These are phyloP conservation scores for Lactuca saligna DNA, from an alignment of 129 eudicot genomes.

Conservation along the genomic window DNA sequence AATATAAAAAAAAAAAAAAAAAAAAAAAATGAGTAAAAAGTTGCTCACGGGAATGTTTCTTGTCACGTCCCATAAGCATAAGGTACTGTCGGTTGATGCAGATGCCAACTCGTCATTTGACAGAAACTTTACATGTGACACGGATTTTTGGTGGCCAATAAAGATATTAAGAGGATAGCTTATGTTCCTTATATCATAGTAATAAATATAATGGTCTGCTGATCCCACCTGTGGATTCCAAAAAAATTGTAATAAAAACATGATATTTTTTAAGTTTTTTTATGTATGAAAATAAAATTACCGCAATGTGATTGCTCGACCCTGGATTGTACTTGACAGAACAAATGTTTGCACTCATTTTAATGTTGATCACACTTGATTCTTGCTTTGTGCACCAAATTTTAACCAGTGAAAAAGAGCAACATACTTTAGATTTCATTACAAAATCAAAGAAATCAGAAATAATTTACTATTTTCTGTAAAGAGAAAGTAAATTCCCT, in stretches of 20 bases:
- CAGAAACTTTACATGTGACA: conserved; percentile 59
- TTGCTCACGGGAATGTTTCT: conserved; percentile 46
- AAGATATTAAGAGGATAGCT: conserved; percentile 56
- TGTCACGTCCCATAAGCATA: conserved; percentile 65
- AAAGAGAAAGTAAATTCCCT: too few species aligned
- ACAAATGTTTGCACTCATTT: conserved; percentile 74
- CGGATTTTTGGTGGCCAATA: conserved; percentile 67
- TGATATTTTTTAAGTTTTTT: background rate
- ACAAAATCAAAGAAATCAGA: too few species aligned
- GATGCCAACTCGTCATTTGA: conserved; percentile 59
- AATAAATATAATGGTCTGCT: conserved; percentile 66
- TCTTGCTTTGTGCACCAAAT: conserved; percentile 73
- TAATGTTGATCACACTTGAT: conserved; percentile 65
- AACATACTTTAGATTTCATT: background rate
- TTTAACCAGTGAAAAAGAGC: conserved; percentile 46
- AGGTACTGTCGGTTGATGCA: conserved; percentile 64
- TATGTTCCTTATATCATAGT: conserved; percentile 61
- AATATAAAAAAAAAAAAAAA: background rate
- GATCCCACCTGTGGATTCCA: conserved; percentile 53
- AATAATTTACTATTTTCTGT: too few species aligned
- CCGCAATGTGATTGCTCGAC: conserved; percentile 65
- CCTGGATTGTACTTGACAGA: conserved; percentile 78
- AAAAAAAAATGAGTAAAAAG: background rate
- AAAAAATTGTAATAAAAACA: background rate
- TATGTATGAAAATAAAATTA: conserved; percentile 17